Conservation (phyloP, 148 eudicot species). For the Linanthus parryae region DNA sequence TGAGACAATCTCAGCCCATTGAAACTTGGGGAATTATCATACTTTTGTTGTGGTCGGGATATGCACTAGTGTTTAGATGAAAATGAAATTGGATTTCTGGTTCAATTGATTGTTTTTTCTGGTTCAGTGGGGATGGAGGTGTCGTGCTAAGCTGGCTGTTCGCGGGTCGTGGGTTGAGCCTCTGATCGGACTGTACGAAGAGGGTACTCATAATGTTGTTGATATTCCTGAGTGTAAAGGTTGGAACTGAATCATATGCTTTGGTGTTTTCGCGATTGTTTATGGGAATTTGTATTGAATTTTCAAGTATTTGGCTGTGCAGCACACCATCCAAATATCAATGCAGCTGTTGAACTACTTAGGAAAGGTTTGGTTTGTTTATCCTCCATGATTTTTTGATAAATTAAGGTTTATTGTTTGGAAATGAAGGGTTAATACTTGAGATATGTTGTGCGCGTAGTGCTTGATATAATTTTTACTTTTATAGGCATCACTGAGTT, state of each 20-base stretch:
- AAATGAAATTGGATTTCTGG: background rate
- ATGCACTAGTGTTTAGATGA: conserved; percentile 2
- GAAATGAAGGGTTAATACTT: too few relatives aligned
- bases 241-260: too few relatives aligned
- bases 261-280: too few relatives aligned
- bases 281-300: background rate
- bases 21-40: too few relatives aligned
- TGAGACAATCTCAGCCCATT: too few relatives aligned
- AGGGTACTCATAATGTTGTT: conserved; percentile 85
- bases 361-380: conserved; percentile 49
- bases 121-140: conserved; percentile 92
- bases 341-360: conserved; percentile 75
- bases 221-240: conserved; percentile 96
- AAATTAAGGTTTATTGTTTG: too few relatives aligned
- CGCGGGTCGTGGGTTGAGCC: conserved; percentile 72
- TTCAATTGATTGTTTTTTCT: background rate
- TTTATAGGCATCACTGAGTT: conserved; percentile 56
- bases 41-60: too few relatives aligned
- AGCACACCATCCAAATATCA: conserved; percentile 97
- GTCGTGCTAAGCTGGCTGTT: conserved; percentile 95
- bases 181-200: conserved; percentile 83
- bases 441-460: too few relatives aligned
- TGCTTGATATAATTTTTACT: too few relatives aligned
- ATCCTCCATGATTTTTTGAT: conserved; percentile 2
- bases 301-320: conserved; percentile 18